Base-by-base conservation (phyloP, 495 filamentous ascomycete genomes). In the Aspergillus bridgeri region DNA sequence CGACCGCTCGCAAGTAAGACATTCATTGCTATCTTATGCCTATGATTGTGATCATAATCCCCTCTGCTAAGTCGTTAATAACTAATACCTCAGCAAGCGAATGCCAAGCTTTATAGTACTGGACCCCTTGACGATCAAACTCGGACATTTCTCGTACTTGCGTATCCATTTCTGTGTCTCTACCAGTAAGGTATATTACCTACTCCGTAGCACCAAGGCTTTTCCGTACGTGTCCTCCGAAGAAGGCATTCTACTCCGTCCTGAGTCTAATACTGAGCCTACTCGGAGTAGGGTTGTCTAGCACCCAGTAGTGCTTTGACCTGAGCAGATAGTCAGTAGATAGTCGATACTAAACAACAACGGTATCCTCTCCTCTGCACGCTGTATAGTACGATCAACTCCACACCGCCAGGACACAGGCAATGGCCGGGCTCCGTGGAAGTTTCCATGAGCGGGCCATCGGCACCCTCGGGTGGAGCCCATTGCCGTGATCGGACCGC, bases 381-480 rank as follows among this genome's bases (percentile, higher is more conserved):
- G 22, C 21, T 25, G 17, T 23, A n/a, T 50, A 9, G 20, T 46
- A 17, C 44, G 44, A 49, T 42, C 54, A 48, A n/a, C 20, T 42
- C 17, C 33, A 53, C 58, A 53, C 60, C 54, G 59, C 56, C 59
- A 57, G 46, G 18, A 33, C 50, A 29, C 27, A 29, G 11, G n/a
- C n/a, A 29, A 9, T 29, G 51, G 13, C 4, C 17, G 22, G 63
- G 45, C 53, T 59, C 60, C 49, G 64, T 66, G 33, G 64, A 66
- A 66, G 56, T 63, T 66, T 66, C 64, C 60, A 66, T 63, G 64
- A 57, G 60, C 60, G 64, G 60, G 58, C 64, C 64, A 60, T 60
- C 60, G 64, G 64, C 60, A 61, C n/a, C 46, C 58, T 60, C 38
- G 13, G 25, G 64, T 61, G 58, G 60, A 61, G 54, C 29, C 7